phyloP scores from a whole-genome alignment of 176 grass and related monocot species.

The Ampelocalamus luodianensis region DNA sequence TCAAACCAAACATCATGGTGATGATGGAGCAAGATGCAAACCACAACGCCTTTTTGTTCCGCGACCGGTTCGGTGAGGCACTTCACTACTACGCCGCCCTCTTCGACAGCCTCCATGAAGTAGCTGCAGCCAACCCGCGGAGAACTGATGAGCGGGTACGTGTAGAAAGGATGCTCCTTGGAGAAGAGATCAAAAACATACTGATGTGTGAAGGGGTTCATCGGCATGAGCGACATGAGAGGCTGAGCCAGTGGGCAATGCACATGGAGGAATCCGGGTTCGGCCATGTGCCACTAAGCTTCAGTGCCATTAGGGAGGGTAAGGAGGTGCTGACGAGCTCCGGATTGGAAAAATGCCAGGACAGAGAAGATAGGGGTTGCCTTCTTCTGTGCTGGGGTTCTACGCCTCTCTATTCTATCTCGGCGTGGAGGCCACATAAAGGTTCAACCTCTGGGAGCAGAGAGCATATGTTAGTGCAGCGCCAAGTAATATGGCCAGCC shows the following conservation, averaged over 20 bases:
- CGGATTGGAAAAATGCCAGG: conserved; percentile 13
- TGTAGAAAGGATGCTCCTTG: conserved; percentile 51
- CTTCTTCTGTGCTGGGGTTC: conserved; percentile 50
- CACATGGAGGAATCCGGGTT: conserved; percentile 50
- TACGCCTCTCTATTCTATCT: conserved; percentile 43
- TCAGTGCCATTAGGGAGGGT: conserved; percentile 45
- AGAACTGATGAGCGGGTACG: conserved; percentile 22
- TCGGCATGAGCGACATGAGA: conserved; percentile 50
- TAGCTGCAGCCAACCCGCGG: not conserved
- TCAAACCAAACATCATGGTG: conserved; percentile 48
- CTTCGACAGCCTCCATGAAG: conserved; percentile 48
- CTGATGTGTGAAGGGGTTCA: conserved; percentile 34
- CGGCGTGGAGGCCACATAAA: conserved; percentile 49
- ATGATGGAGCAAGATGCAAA: conserved; percentile 63
- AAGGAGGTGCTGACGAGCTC: conserved; percentile 38
- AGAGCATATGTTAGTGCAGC: not conserved
- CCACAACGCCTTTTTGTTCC: conserved; percentile 47
- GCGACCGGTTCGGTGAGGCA: conserved; percentile 41
- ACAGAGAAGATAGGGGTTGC: conserved; percentile 33
- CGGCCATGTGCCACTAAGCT: conserved; percentile 51
- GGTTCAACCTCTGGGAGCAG: conserved; percentile 10
- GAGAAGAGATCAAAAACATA: conserved; percentile 52
- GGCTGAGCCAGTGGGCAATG: conserved; percentile 52
- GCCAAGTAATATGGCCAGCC: not conserved
- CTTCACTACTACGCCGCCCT: conserved; percentile 49